Base-by-base conservation (phyloP, 305 asterid genomes). In the Stenogyne calaminthoides region DNA sequence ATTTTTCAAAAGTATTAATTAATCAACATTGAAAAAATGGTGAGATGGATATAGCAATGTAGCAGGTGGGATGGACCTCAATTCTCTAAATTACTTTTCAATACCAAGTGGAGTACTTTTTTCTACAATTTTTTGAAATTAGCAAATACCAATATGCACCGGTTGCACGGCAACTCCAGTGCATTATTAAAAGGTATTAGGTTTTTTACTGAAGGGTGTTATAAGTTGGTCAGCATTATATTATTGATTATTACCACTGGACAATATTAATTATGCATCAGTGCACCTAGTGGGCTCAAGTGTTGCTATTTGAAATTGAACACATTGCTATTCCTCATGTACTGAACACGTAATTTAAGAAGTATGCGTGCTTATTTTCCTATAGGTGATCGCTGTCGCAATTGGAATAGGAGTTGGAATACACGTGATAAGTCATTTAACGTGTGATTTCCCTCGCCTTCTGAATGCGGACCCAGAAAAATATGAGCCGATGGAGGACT, bases 361-460 rank as follows among this genome's bases (percentile, higher is more conserved):
- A 42, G 1, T 69, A 19, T 0, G 4, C 12, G 55, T 11, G 54
- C 6, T 36, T n/a, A 32, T 19, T 70, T 46, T 18, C 1, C 0
- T 67, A n/a, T 15, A 93, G 98, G 79, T 91, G 46, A 85, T 91
- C n/a, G 97, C 93, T 0, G 72, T 83, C 27, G 97, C 95, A 1
- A 80, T 93, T 65, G 93, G 86, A 27, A 16, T 88, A n/a, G 93
- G 95, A 18, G 89, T 84, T 7, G 98, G 93, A 68, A 79, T 91
- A 77, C 98, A 93, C 54, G 90, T 63, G 47, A 78, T 89, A 34
- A 70, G 88, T 75, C 98, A 93, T 66, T 71, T 93, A 74, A 9
- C 89, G 0, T 93, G 98, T 32, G 97, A 93, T 62, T 93, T 93
- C 37, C 98, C 97, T 22, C 85, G 91, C 0, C 82, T 93, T 6